Percentiles rank a stretch among this genome's conserved stretches.
phyloP scores from a whole-genome alignment of 2,329 filamentous ascomycete species.

The Cytospora piceae region DNA sequence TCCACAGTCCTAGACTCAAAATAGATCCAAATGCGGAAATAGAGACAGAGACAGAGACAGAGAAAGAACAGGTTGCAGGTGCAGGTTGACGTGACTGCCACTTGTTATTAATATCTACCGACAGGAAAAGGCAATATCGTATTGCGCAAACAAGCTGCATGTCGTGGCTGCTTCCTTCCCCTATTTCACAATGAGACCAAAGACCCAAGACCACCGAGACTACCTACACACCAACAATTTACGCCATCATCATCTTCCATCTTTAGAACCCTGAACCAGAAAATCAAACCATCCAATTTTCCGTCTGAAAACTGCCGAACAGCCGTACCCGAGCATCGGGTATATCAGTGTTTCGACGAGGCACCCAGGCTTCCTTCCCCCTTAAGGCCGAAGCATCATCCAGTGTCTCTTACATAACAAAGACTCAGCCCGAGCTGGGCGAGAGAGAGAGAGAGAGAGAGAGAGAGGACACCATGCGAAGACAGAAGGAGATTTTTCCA shows the following conservation, averaged over 20 bases:
- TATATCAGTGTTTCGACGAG: not conserved
- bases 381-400: constrained; percentile 1
- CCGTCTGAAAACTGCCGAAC: constrained; percentile 17
- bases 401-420: not conserved
- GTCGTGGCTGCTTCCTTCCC: constrained; percentile 9
- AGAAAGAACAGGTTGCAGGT: not conserved
- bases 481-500: constrained; percentile 27
- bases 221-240: not conserved
- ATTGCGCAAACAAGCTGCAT: not conserved
- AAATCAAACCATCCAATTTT: constrained; percentile 1
- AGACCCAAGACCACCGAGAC: not conserved
- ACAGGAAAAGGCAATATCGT: not conserved
- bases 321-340: not conserved
- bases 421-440: not conserved
- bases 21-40: not conserved
- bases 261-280: not conserved
- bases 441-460: not conserved
- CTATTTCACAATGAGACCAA: not conserved
- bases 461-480: not conserved
- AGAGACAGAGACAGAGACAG: not conserved
- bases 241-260: not conserved
- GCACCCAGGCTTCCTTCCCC: not conserved
- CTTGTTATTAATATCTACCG: not conserved
- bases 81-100: not conserved
- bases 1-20: not conserved